Evolutionary conservation across 768 basidiomycete genomes (phyloP).

Genomic region (Rhodotorula toruloides): DNA sequence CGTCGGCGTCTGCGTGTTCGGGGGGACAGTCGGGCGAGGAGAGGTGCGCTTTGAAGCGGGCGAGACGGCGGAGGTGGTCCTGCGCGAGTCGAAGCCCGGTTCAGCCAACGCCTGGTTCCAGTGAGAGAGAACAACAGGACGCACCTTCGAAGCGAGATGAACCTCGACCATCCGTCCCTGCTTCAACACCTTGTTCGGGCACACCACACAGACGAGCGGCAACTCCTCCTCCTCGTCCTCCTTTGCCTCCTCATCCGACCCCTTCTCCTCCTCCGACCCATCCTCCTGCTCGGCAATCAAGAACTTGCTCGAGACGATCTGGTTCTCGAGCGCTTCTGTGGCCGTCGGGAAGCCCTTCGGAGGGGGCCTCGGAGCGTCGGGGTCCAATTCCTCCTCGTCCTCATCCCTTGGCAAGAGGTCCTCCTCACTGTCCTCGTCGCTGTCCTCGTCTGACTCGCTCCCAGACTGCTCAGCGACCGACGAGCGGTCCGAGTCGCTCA

Average conservation of each 20-base stretch:
- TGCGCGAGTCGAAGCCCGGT: neutral
- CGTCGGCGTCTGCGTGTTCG: conserved; percentile 23
- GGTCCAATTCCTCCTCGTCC: conserved; percentile 5
- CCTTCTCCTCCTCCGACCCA: neutral
- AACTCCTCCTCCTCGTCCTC: conserved; percentile 21
- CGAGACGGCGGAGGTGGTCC: conserved; percentile 35
- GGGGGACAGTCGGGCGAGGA: conserved; percentile 10
- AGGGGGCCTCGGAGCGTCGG: conserved; percentile 20
- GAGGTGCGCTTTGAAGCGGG: conserved; percentile 31
- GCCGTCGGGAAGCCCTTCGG: conserved; percentile 31
- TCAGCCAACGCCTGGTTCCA: neutral
- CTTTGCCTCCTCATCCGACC: neutral
- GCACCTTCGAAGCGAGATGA: conserved; percentile 33
- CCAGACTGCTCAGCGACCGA: no score
- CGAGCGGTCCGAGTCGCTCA: no score
- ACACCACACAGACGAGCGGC: conserved; percentile 36
- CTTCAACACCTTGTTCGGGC: conserved; percentile 38
- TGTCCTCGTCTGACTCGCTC: neutral
- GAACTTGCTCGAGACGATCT: conserved; percentile 9
- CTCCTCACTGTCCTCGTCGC: conserved; percentile 5
- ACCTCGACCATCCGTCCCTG: conserved; percentile 34
- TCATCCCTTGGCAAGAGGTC: neutral
- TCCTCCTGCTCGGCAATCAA: conserved; percentile 12
- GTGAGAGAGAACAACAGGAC: neutral
- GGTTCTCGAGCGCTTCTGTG: conserved; percentile 25